Evolutionary conservation across 2,329 filamentous ascomycete genomes (phyloP).

Genomic region (Didymella exigua): DNA sequence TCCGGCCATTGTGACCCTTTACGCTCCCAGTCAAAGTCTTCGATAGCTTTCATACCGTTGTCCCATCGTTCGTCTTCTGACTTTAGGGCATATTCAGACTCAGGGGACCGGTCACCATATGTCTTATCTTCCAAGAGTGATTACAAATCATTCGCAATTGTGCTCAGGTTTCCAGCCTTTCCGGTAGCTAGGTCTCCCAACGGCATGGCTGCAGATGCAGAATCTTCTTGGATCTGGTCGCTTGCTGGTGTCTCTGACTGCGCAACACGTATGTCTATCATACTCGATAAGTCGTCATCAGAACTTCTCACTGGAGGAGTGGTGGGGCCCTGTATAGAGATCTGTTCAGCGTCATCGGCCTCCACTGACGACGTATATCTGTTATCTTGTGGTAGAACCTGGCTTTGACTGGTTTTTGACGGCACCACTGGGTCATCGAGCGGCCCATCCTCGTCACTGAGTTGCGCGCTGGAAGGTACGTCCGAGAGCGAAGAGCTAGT

Average conservation of each 20-base stretch:
- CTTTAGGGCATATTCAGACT: background rate
- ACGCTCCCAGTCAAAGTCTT: background rate
- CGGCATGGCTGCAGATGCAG: background rate
- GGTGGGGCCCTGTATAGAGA: background rate
- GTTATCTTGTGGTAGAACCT: background rate
- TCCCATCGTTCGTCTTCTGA: background rate
- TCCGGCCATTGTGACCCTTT: background rate
- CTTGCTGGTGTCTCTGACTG: background rate
- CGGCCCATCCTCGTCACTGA: background rate
- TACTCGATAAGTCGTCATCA: background rate
- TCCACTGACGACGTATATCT: background rate
- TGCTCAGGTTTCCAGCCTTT: background rate
- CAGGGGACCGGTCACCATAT: background rate
- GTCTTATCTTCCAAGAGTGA: background rate
- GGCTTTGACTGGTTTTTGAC: background rate
- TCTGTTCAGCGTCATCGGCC: background rate
- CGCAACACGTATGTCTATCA: background rate
- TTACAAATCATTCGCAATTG: background rate
- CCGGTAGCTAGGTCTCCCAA: background rate
- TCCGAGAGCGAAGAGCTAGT: background rate
- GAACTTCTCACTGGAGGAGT: background rate
- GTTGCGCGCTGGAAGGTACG: background rate
- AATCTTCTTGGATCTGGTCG: background rate
- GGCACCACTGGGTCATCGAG: background rate
- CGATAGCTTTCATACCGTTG: background rate